Conservation (phyloP, 2,329 filamentous ascomycete species). For the Sphaerulina populicola region DNA sequence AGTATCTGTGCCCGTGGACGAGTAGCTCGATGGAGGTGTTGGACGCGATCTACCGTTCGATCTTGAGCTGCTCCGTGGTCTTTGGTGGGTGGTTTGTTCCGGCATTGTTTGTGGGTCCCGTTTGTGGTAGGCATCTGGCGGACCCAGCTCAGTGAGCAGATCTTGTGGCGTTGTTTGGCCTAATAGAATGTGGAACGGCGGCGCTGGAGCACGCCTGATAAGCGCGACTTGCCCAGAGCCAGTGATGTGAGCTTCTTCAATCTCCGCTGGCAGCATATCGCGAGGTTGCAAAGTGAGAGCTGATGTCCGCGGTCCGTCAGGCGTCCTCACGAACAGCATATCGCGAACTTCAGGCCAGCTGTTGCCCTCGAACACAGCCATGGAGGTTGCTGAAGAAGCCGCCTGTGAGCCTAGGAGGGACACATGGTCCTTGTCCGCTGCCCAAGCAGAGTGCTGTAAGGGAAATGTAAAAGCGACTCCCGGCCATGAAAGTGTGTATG, state of each 20-base stretch:
- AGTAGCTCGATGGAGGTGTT: conserved; percentile 33
- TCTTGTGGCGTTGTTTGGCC: conserved; percentile 89
- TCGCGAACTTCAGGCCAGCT: conserved; percentile 81
- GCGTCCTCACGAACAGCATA: conserved; percentile 64
- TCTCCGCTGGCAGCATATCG: conserved; percentile 77
- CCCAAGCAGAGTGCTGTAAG: conserved; percentile 64
- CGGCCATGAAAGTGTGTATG: conserved; percentile 87
- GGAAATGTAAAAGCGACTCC: conserved; percentile 91
- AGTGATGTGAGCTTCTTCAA: conserved; percentile 69
- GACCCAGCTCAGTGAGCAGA: conserved; percentile 78
- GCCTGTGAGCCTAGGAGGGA: conserved; percentile 71
- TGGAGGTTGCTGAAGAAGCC: conserved; percentile 67
- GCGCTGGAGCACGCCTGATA: conserved; percentile 59
- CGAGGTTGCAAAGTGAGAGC: conserved; percentile 61
- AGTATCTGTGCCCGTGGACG: conserved; percentile 37
- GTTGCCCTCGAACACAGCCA: conserved; percentile 83
- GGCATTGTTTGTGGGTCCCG: conserved; percentile 19
- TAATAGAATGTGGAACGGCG: conserved; percentile 62
- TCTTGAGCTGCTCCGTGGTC: conserved; percentile 23
- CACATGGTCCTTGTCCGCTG: conserved; percentile 70
- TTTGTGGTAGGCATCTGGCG: conserved; percentile 81
- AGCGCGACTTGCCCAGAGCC: conserved; percentile 73
- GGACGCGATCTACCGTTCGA: conserved; percentile 23
- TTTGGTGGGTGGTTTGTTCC: conserved; percentile 17
- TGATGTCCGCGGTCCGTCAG: conserved; percentile 66